Conservation (phyloP, 768 basidiomycete species). For the Boletellus emodensis region DNA sequence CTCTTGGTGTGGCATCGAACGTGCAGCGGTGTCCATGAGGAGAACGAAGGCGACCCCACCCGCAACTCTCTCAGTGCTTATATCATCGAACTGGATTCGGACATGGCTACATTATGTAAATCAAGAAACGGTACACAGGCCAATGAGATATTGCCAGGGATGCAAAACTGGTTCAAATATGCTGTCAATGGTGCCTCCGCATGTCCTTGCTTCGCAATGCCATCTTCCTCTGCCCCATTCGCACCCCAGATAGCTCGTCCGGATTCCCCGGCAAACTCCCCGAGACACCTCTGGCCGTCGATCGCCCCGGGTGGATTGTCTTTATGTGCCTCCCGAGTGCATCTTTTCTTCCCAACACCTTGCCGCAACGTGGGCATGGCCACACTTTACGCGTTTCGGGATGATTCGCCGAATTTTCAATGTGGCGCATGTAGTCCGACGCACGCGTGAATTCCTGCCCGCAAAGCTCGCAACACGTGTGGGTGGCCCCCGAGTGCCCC, state of each 20-base stretch:
- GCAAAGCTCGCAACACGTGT: conserved; percentile 12
- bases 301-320: conserved; percentile 10
- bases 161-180: too few relatives aligned
- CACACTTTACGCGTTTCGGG: conserved; percentile 25
- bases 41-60: neutral
- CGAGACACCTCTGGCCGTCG: neutral
- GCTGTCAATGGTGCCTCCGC: conserved; percentile 1
- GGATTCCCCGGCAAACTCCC: neutral
- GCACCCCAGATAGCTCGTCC: neutral
- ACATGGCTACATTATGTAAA: too few relatives aligned
- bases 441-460: conserved; percentile 16
- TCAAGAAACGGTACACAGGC: too few relatives aligned
- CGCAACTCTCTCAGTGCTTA: conserved; percentile 4
- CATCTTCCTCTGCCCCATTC: conserved; percentile 7
- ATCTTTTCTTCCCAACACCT: conserved; percentile 21
- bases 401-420: conserved; percentile 20
- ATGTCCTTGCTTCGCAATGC: conserved; percentile 1
- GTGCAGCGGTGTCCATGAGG: conserved; percentile 11
- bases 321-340: conserved; percentile 24
- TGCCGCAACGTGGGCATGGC: conserved; percentile 22
- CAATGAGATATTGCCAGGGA: too few relatives aligned
- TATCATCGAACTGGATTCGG: conserved; percentile 7
- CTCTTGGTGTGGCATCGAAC: neutral
- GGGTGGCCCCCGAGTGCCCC: neutral
- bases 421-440: conserved; percentile 21